A percentile compares a stretch with the other conserved stretches of the same genome.
These are phyloP conservation scores for Stenocarpella maydis DNA, from an alignment of 2,329 filamentous ascomycete genomes.

Conservation along the genomic window DNA sequence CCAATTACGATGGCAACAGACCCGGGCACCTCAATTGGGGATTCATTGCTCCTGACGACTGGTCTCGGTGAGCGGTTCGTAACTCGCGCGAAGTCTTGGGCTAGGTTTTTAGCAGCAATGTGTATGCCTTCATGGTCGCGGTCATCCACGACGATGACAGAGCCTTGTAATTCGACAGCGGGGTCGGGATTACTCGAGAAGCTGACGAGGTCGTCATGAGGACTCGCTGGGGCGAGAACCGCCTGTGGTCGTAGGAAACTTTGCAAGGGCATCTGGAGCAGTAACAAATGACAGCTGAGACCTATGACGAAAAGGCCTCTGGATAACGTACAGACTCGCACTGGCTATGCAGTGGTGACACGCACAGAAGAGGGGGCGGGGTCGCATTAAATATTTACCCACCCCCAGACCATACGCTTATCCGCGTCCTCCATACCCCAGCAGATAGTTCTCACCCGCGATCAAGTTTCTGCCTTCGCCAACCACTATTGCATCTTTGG, in stretches of 20 bases:
- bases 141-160: conserved; percentile 39
- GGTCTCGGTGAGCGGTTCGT: conserved; percentile 35
- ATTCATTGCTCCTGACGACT: background rate
- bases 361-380: background rate
- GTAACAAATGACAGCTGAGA: background rate
- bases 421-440: background rate
- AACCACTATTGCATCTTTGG: background rate
- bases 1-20: conserved; percentile 58
- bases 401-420: too few relatives aligned
- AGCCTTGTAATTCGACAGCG: background rate
- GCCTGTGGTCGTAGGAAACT: background rate
- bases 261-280: background rate
- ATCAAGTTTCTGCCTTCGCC: background rate
- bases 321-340: background rate
- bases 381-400: too few relatives aligned
- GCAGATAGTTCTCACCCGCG: background rate
- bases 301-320: background rate
- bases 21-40: background rate
- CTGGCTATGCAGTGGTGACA: background rate
- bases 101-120: conserved; percentile 46
- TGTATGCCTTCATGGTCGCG: conserved; percentile 45
- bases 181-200: background rate
- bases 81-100: conserved; percentile 42
- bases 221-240: too few relatives aligned
- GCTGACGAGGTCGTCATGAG: background rate